These are phyloP conservation scores for Beauveria scarabaeidicola DNA, from an alignment of 2,329 filamentous ascomycete genomes.

Conservation along the genomic window DNA sequence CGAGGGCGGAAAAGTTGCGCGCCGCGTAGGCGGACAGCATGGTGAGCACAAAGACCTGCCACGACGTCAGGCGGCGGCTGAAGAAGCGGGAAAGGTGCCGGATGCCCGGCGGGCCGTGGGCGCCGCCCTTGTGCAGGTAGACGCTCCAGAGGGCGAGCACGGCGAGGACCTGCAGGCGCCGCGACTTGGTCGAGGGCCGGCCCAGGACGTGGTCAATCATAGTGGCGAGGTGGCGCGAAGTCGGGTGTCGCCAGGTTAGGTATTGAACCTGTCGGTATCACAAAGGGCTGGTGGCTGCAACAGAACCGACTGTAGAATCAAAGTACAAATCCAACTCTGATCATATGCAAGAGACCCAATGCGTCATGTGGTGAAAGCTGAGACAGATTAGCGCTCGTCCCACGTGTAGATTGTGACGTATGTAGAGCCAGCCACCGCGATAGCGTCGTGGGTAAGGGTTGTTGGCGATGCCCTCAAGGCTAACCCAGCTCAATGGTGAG, in stretches of 20 bases:
- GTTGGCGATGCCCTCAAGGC: neutral
- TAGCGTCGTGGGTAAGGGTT: conserved; percentile 6
- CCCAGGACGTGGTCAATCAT: conserved; percentile 87
- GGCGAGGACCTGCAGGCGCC: conserved; percentile 84
- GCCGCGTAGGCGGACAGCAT: conserved; percentile 86
- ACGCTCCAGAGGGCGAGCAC: conserved; percentile 87
- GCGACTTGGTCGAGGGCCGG: conserved; percentile 81
- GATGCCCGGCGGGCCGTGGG: conserved; percentile 76
- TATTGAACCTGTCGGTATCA: too few species aligned
- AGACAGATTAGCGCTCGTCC: neutral
- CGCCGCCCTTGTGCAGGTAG: conserved; percentile 72
- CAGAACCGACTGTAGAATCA: too few species aligned
- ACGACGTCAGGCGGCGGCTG: conserved; percentile 65
- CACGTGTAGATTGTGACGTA: conserved; percentile 6
- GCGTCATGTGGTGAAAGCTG: neutral
- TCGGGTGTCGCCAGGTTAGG: too few species aligned
- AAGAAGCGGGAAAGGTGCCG: conserved; percentile 64
- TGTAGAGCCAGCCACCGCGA: neutral
- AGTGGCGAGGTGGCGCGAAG: too few species aligned
- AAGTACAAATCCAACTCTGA: neutral
- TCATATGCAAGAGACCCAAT: neutral
- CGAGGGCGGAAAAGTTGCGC: conserved; percentile 87
- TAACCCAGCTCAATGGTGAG: neutral
- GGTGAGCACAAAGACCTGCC: conserved; percentile 82
- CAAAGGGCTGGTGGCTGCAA: too few species aligned